Conservation (phyloP, 1,139 yeast genomes). For the Yamadazyma taylorii region DNA sequence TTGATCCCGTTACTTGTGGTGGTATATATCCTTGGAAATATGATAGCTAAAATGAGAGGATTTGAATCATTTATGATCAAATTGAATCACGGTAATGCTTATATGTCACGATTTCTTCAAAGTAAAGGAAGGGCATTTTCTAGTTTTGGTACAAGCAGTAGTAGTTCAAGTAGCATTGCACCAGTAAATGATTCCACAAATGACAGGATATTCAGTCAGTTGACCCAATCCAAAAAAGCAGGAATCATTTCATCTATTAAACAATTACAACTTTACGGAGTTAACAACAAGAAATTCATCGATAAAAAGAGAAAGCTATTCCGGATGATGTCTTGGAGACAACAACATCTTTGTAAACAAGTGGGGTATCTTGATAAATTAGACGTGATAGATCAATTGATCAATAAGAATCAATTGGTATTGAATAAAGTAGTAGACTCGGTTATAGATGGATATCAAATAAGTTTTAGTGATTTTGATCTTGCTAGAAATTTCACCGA, state of each 20-base stretch:
- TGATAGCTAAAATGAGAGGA: conserved; percentile 29
- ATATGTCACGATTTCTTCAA: too few relatives aligned
- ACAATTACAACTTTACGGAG: conserved; percentile 49
- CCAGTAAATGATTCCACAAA: too few relatives aligned
- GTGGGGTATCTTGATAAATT: conserved; percentile 59
- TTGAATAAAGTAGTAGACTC: conserved; percentile 43
- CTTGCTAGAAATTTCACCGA: conserved; percentile 13
- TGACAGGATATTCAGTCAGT: conserved; percentile 4
- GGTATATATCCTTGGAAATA: conserved; percentile 32
- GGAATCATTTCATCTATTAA: conserved; percentile 52
- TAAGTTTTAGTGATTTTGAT: conserved; percentile 42
- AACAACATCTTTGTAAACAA: conserved; percentile 51
- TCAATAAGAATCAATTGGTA: conserved; percentile 46
- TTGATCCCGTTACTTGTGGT: conserved; percentile 29
- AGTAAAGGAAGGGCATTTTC: too few relatives aligned
- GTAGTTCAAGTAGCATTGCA: too few relatives aligned
- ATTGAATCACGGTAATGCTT: conserved; percentile 12
- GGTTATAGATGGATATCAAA: conserved; percentile 39
- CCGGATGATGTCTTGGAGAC: conserved; percentile 53
- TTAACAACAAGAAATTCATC: conserved; percentile 41
- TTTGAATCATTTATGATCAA: conserved; percentile 9
- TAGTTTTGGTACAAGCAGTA: conserved; percentile 6
- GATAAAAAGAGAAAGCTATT: conserved; percentile 47
- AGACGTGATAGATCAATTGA: conserved; percentile 41
- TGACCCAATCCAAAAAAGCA: conserved; percentile 9